Evolutionary conservation across 2,329 filamentous ascomycete species (phyloP).

Genomic region (Canariomyces notabilis): DNA sequence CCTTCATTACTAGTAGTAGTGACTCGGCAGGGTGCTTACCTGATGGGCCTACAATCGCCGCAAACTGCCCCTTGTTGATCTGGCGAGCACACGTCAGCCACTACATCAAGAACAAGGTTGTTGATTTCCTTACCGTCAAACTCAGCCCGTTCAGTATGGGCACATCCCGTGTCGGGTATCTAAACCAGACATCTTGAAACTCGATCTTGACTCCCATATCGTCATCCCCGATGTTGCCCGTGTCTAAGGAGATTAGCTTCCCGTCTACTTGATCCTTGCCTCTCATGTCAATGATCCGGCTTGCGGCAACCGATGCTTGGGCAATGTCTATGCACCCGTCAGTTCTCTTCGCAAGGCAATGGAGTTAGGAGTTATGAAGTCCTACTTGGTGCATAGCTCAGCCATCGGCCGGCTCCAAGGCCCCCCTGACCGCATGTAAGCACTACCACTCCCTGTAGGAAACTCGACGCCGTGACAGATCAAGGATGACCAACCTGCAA

Average conservation of each 20-base stretch:
- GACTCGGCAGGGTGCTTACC: conserved; percentile 14
- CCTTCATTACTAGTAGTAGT: background rate
- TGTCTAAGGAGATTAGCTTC: conserved; percentile 25
- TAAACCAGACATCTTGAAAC: conserved; percentile 64
- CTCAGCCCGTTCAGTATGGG: conserved; percentile 63
- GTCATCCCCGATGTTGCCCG: conserved; percentile 25
- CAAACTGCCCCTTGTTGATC: conserved; percentile 30
- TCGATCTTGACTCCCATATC: conserved; percentile 46
- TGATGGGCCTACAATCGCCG: conserved; percentile 30
- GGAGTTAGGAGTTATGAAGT: background rate
- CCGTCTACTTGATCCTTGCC: conserved; percentile 21
- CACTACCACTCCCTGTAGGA: no score
- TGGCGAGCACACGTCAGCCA: conserved; percentile 6
- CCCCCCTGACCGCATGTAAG: conserved; percentile 23
- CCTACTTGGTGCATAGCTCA: conserved; percentile 31
- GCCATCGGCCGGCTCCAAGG: conserved; percentile 30
- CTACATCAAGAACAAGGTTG: no score
- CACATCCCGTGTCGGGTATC: conserved; percentile 64
- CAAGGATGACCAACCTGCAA: conserved; percentile 23
- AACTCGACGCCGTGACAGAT: background rate
- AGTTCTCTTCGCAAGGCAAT: background rate
- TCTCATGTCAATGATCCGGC: conserved; percentile 30
- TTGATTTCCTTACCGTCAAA: conserved; percentile 43
- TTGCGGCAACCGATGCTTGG: conserved; percentile 29
- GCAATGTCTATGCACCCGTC: conserved; percentile 27